Evolutionary conservation across 2,329 filamentous ascomycete species (phyloP).

Genomic region (Teratosphaeria gauchensis): DNA sequence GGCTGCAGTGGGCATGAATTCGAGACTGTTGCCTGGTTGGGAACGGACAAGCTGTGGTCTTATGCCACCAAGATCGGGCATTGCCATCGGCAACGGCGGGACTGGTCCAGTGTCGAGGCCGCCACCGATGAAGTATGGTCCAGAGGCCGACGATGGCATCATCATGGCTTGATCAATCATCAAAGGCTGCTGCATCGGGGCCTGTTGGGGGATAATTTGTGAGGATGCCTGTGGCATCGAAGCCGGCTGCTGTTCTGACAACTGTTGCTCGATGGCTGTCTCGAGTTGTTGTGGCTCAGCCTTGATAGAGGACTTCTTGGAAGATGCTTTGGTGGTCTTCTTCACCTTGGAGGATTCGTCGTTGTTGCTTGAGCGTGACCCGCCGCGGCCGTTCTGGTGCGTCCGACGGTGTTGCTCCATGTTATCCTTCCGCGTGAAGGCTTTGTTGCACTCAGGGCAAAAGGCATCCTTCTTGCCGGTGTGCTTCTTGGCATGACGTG

Average conservation of each 20-base stretch:
- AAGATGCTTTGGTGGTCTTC: slow-evolving; percentile 30
- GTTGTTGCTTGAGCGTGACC: slow-evolving; percentile 29
- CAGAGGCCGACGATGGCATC: slow-evolving; percentile 11
- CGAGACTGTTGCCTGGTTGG: slow-evolving; percentile 23
- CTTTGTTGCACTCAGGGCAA: slow-evolving; percentile 63
- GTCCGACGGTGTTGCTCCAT: slow-evolving; percentile 80
- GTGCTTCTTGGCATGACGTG: slow-evolving; percentile 75
- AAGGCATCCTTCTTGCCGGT: slow-evolving; percentile 69
- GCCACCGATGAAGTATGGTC: slow-evolving; percentile 25
- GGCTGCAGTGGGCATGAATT: slow-evolving; percentile 21
- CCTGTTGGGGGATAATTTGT: slow-evolving; percentile 6
- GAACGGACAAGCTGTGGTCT: slow-evolving; percentile 26
- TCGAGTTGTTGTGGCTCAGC: slow-evolving; percentile 21
- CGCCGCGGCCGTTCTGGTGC: slow-evolving; percentile 48
- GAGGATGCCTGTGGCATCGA: slow-evolving; percentile 1
- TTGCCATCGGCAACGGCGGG: slow-evolving; percentile 24
- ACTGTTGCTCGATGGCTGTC: slow-evolving; percentile 25
- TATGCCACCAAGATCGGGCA: slow-evolving; percentile 17
- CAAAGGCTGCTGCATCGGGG: slow-evolving; percentile 9
- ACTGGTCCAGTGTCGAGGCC: slow-evolving; percentile 25
- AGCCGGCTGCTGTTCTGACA: slow-evolving; percentile 17
- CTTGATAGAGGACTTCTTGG: slow-evolving; percentile 21
- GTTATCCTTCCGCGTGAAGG: slow-evolving; percentile 74
- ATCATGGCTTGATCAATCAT: slow-evolving; percentile 18
- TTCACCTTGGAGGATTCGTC: slow-evolving; percentile 36